phyloP scores from a whole-genome alignment of 2,329 filamentous ascomycete species.

The Cryoendolithus antarcticus region DNA sequence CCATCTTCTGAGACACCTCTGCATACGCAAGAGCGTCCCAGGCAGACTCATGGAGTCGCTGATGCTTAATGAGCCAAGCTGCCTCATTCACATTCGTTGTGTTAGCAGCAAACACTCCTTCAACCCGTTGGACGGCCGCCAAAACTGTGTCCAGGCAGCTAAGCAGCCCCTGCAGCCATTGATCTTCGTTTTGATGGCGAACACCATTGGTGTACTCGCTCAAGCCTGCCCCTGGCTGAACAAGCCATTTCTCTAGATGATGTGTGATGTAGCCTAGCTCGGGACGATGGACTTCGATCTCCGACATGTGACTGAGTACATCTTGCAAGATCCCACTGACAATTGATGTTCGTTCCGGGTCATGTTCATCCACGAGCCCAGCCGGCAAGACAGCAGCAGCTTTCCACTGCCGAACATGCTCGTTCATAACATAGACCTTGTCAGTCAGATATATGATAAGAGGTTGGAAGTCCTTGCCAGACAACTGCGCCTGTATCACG shows the following conservation, averaged over 20 bases:
- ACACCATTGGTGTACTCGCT: background rate
- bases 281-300: background rate
- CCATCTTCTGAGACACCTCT: conserved; percentile 39
- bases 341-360: background rate
- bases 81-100: conserved; percentile 49
- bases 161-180: conserved; percentile 48
- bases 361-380: background rate
- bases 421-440: background rate
- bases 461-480: conserved; percentile 7
- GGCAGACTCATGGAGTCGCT: conserved; percentile 34
- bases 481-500: conserved; percentile 9
- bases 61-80: conserved; percentile 49
- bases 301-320: background rate
- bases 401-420: conserved; percentile 49
- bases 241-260: conserved; percentile 3
- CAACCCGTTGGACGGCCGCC: conserved; percentile 63
- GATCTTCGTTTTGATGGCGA: conserved; percentile 11
- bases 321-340: background rate
- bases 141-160: conserved; percentile 62
- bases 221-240: background rate
- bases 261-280: conserved; percentile 2
- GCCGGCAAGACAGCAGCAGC: conserved; percentile 26
- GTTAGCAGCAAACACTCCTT: conserved; percentile 41
- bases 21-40: conserved; percentile 48
- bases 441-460: conserved; percentile 4